These are phyloP conservation scores for Aristolochia fimbriata DNA, from an alignment of 164 flowering plant genomes.

Conservation along the genomic window DNA sequence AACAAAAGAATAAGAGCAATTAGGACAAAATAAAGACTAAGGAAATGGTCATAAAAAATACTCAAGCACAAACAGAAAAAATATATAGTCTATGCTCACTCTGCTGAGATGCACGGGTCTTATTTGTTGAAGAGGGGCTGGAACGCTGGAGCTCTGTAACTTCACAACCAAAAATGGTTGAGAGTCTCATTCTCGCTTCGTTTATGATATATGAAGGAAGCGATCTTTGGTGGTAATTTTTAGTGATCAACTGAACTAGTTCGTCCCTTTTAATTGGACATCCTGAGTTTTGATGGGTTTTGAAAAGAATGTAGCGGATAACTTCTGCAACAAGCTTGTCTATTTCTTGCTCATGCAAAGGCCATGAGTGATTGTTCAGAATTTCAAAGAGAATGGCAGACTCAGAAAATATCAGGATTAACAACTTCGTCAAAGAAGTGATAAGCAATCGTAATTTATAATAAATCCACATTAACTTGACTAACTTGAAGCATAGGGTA, in stretches of 20 bases:
- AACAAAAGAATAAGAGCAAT: conserved; percentile 4
- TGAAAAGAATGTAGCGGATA: conserved; percentile 77
- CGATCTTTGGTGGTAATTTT: conserved; percentile 57
- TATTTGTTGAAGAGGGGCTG: conserved; percentile 47
- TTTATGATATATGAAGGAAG: conserved; percentile 70
- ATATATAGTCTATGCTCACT: conserved; percentile 22
- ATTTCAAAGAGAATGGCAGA: too few species aligned
- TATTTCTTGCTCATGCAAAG: conserved; percentile 40
- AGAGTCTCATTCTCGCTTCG: conserved; percentile 64
- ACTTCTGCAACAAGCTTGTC: conserved; percentile 91
- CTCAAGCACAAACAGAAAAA: background rate
- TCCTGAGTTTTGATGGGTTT: conserved; percentile 66
- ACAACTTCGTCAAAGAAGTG: background rate
- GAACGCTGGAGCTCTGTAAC: conserved; percentile 73
- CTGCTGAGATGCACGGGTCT: conserved; percentile 45
- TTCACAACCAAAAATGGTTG: conserved; percentile 73
- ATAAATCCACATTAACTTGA: background rate
- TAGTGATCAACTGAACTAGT: conserved; percentile 68
- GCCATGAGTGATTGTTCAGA: background rate
- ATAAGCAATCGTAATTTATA: background rate
- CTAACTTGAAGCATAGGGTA: too few species aligned
- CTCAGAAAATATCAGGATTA: background rate
- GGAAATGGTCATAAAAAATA: background rate
- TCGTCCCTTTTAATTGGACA: conserved; percentile 94
- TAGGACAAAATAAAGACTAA: background rate